Conservation (phyloP, 2,329 filamentous ascomycete species). For the Diaporthe longicolla region DNA sequence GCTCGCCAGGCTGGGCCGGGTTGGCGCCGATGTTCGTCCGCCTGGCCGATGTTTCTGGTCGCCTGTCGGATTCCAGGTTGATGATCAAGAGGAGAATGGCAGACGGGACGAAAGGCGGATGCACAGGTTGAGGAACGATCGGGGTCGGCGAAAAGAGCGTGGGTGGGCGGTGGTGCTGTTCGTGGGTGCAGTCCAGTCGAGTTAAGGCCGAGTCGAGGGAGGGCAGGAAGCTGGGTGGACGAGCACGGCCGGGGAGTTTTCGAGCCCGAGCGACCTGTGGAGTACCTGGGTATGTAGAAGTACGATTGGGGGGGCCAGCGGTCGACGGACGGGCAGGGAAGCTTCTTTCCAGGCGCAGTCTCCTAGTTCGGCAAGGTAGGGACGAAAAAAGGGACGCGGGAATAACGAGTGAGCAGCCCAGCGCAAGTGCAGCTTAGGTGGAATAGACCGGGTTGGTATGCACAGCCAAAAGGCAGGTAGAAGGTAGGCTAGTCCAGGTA, state of each 20-base stretch:
- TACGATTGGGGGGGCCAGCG: constrained; percentile 1
- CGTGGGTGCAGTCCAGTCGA: constrained; percentile 6
- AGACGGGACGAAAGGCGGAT: neutral
- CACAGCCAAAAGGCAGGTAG: neutral
- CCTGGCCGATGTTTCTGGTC: constrained; percentile 37
- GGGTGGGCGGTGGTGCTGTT: neutral
- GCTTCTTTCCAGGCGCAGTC: constrained; percentile 26
- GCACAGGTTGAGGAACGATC: constrained; percentile 2
- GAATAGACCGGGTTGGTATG: constrained; percentile 20
- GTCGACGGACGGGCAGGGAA: constrained; percentile 25
- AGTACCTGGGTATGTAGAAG: constrained; percentile 26
- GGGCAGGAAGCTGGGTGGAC: constrained; percentile 9
- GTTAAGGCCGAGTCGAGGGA: constrained; percentile 12
- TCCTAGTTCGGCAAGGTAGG: constrained; percentile 20
- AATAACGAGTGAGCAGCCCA: constrained; percentile 27
- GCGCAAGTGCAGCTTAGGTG: constrained; percentile 24
- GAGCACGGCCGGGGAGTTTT: constrained; percentile 32
- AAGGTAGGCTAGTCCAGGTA: neutral
- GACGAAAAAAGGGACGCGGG: constrained; percentile 32
- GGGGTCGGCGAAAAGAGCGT: constrained; percentile 15
- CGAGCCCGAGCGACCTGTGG: constrained; percentile 29
- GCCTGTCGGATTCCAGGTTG: constrained; percentile 26
- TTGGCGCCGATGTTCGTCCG: constrained; percentile 47
- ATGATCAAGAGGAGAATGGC: neutral
- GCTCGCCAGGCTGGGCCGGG: constrained; percentile 58